These are phyloP conservation scores for Pseudogymnoascus destructans DNA, from an alignment of 2,329 filamentous ascomycete species.

Conservation along the genomic window DNA sequence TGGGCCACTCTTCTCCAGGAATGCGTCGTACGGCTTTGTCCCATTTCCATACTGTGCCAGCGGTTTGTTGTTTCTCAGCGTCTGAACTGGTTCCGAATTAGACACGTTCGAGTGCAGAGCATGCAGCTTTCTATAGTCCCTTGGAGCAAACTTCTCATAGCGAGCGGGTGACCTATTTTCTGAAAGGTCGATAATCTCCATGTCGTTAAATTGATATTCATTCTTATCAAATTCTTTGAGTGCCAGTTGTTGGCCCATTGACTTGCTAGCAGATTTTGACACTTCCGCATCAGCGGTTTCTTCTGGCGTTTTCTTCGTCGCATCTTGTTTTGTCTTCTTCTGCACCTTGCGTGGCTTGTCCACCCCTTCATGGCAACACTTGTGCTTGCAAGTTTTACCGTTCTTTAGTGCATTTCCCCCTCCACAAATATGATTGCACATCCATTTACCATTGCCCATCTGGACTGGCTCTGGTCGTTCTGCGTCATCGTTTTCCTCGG, in stretches of 20 bases:
- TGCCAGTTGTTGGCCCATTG: neutral
- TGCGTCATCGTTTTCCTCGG: neutral
- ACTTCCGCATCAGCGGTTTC: neutral
- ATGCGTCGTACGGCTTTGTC: conserved; percentile 17
- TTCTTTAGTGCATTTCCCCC: conserved; percentile 28
- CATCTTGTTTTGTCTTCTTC: neutral
- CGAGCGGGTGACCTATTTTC: conserved; percentile 12
- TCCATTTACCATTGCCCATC: conserved; percentile 59
- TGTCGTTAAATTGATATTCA: conserved; percentile 9
- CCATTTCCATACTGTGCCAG: conserved; percentile 20
- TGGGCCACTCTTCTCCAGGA: conserved; percentile 11
- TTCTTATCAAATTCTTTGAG: neutral
- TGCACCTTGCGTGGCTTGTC: conserved; percentile 39
- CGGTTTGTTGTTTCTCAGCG: conserved; percentile 20
- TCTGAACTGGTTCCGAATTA: conserved; percentile 16
- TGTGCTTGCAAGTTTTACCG: conserved; percentile 48
- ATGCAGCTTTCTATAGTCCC: conserved; percentile 22
- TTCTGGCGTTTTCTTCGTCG: neutral
- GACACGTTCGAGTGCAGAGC: conserved; percentile 23
- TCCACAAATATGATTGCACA: conserved; percentile 57
- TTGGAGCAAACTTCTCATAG: conserved; percentile 18
- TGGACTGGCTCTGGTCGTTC: conserved; percentile 31
- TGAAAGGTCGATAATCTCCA: conserved; percentile 24
- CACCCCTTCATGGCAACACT: conserved; percentile 59
- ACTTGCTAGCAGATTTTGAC: neutral